These are phyloP conservation scores for Vitis hybrid DNA, from an alignment of 177 flowering plant species.

Conservation along the genomic window DNA sequence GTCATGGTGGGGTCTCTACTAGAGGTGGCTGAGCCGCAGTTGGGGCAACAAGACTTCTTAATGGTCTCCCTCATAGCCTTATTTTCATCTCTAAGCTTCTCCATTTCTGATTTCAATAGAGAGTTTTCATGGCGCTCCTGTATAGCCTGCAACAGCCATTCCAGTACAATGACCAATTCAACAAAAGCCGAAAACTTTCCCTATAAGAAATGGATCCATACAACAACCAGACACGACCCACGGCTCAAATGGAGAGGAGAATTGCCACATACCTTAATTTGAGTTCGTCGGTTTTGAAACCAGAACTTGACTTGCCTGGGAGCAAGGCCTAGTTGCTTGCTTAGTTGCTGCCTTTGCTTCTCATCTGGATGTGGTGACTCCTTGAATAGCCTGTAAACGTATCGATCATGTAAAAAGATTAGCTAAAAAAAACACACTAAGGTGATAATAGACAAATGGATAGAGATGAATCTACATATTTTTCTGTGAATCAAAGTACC, in stretches of 20 bases:
- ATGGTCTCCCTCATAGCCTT: conserved; percentile 71
- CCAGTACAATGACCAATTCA: neutral
- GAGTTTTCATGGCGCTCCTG: conserved; percentile 99
- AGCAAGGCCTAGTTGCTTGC: conserved; percentile 92
- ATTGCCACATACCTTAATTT: conserved; percentile 67
- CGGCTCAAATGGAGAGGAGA: no score
- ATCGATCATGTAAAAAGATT: neutral
- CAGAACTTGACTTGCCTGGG: conserved; percentile 99
- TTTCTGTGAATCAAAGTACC: neutral
- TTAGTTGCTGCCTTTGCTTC: conserved; percentile 94
- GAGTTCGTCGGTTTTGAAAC: conserved; percentile 99
- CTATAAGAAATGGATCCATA: no score
- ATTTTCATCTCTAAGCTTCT: conserved; percentile 81
- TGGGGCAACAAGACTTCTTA: conserved; percentile 75
- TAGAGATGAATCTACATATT: neutral
- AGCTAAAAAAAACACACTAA: no score
- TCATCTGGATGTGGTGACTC: conserved; percentile 99
- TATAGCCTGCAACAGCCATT: conserved; percentile 60
- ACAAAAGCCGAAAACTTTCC: no score
- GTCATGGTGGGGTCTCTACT: conserved; percentile 41
- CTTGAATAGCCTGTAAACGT: conserved; percentile 69
- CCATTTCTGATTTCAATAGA: conserved; percentile 80
- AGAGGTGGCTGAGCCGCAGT: conserved; percentile 70
- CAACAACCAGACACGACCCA: no score
- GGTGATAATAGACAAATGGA: no score